phyloP scores from a whole-genome alignment of 352 stramenopile species.

The Phytophthora tentaculata region DNA sequence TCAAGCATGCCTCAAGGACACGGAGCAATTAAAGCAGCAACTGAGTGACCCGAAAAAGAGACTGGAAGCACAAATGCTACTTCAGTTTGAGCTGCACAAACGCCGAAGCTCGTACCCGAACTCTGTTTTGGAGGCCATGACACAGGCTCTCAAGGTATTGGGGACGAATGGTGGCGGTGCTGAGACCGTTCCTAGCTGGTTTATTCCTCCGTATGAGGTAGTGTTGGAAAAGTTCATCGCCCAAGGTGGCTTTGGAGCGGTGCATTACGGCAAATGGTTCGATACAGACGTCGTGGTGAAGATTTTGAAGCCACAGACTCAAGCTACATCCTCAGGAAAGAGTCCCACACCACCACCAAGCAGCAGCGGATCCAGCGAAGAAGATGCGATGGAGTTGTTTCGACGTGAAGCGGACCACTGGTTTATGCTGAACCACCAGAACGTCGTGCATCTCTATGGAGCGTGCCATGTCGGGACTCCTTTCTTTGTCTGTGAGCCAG shows the following conservation, averaged over 20 bases:
- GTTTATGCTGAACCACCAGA: constrained; percentile 41
- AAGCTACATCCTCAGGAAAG: constrained; percentile 1
- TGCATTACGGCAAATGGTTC: constrained; percentile 41
- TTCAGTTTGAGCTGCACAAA: constrained; percentile 38
- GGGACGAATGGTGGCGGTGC: constrained; percentile 6
- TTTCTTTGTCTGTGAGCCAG: constrained; percentile 42
- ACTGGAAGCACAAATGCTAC: constrained; percentile 33
- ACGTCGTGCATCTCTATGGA: constrained; percentile 42
- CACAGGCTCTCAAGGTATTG: constrained; percentile 17
- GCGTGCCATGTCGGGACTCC: constrained; percentile 36
- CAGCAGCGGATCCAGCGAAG: constrained; percentile 7
- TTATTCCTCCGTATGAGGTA: constrained; percentile 38
- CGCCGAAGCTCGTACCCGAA: constrained; percentile 30
- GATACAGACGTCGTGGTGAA: constrained; percentile 41
- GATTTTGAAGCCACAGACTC: constrained; percentile 20
- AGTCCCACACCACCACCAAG: constrained; percentile 10
- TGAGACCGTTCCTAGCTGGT: constrained; percentile 36
- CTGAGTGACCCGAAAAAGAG: constrained; percentile 18
- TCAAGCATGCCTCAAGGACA: constrained; percentile 22
- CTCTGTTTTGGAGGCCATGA: constrained; percentile 27
- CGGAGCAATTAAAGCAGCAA: constrained; percentile 11
- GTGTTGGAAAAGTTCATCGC: constrained; percentile 23
- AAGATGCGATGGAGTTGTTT: constrained; percentile 35
- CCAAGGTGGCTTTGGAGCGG: constrained; percentile 26
- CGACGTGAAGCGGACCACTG: constrained; percentile 36